Percentiles rank a stretch among this genome's conserved stretches.
phyloP scores from a whole-genome alignment of 2,329 filamentous ascomycete genomes.

The Phyllosticta paracitricarpa region DNA sequence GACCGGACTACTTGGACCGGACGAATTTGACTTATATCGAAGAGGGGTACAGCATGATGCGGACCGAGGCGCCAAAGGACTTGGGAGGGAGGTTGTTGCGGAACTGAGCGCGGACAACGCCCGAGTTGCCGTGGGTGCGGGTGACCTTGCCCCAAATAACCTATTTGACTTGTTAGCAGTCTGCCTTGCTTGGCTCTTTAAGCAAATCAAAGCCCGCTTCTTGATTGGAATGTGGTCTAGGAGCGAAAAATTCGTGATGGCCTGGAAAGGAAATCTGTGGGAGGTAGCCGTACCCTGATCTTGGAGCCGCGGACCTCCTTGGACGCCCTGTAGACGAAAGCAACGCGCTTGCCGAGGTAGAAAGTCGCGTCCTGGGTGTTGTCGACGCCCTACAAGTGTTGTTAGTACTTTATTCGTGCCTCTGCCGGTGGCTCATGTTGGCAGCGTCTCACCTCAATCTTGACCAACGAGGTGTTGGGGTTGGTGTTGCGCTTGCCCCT shows the following conservation, averaged over 20 bases:
- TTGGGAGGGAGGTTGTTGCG: slow-evolving; percentile 82
- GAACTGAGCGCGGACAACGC: slow-evolving; percentile 94
- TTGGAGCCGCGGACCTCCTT: slow-evolving; percentile 91
- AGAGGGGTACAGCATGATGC: slow-evolving; percentile 81
- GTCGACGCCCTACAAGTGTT: slow-evolving; percentile 53
- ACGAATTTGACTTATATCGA: slow-evolving; percentile 8
- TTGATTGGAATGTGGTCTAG: background rate
- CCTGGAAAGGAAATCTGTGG: background rate
- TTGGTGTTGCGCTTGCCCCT: slow-evolving; percentile 57
- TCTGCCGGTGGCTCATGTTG: background rate
- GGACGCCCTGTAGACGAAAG: slow-evolving; percentile 89
- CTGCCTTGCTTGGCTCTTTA: background rate
- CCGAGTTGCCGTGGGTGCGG: slow-evolving; percentile 68
- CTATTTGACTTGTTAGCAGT: background rate
- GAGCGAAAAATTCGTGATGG: background rate
- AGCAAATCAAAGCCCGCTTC: background rate
- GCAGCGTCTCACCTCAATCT: slow-evolving; percentile 62
- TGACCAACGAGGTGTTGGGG: slow-evolving; percentile 69
- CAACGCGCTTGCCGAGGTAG: slow-evolving; percentile 96
- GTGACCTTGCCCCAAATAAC: slow-evolving; percentile 97
- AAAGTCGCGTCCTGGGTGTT: slow-evolving; percentile 80
- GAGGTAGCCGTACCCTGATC: slow-evolving; percentile 51
- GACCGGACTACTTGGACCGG: background rate
- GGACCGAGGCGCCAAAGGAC: slow-evolving; percentile 61
- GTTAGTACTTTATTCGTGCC: background rate